phyloP scores from a whole-genome alignment of 2,329 filamentous ascomycete species.

The Talaromyces sp. region DNA sequence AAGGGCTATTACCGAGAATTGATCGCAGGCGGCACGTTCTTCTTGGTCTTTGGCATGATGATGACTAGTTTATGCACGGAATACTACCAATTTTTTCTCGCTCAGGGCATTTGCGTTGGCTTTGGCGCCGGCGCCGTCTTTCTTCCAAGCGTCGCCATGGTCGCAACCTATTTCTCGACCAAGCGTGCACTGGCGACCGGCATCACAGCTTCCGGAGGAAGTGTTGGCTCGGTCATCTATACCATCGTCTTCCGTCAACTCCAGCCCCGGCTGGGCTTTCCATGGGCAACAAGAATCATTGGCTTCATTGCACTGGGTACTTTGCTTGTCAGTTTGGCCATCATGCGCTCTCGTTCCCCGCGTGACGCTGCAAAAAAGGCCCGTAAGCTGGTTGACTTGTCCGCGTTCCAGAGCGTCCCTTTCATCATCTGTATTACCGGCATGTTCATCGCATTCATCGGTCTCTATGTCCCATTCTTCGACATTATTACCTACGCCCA shows the following conservation, averaged over 20 bases:
- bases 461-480: slow-evolving; percentile 40
- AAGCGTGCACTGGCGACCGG: slow-evolving; percentile 55
- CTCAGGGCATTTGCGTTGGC: slow-evolving; percentile 47
- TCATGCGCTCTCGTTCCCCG: slow-evolving; percentile 38
- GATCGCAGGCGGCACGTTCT: slow-evolving; percentile 35
- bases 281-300: slow-evolving; percentile 56
- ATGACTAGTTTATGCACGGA: slow-evolving; percentile 10
- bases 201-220: slow-evolving; percentile 54
- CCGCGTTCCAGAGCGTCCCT: slow-evolving; percentile 56
- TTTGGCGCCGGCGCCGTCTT: slow-evolving; percentile 53
- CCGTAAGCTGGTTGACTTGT: slow-evolving; percentile 40
- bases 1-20: slow-evolving; percentile 37
- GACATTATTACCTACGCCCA: slow-evolving; percentile 23
- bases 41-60: slow-evolving; percentile 23
- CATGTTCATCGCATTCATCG: slow-evolving; percentile 50
- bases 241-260: slow-evolving; percentile 42
- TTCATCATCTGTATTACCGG: slow-evolving; percentile 47
- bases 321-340: slow-evolving; percentile 29
- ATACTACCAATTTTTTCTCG: slow-evolving; percentile 33
- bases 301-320: slow-evolving; percentile 55
- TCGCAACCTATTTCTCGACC: slow-evolving; percentile 60
- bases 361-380: slow-evolving; percentile 35
- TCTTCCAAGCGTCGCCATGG: slow-evolving; percentile 57
- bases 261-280: slow-evolving; percentile 46
- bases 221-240: slow-evolving; percentile 52